phyloP scores from a whole-genome alignment of 352 stramenopile species.

The Phytophthora lateralis region DNA sequence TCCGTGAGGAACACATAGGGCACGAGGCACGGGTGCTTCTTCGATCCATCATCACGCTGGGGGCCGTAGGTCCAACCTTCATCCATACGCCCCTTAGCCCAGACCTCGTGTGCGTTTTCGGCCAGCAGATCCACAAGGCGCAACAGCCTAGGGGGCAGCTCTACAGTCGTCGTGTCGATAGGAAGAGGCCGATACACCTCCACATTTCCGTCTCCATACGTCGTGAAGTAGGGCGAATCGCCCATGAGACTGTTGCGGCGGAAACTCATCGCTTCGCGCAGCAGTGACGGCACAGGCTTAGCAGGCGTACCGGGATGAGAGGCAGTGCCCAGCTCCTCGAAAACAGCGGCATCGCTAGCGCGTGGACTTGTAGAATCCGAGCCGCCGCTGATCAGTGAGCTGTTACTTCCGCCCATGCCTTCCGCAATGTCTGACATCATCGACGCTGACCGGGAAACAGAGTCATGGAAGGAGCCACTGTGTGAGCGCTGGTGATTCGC shows the following conservation, averaged over 20 bases:
- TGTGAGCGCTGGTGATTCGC: slow-evolving; percentile 40
- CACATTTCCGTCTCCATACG: slow-evolving; percentile 61
- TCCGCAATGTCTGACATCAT: slow-evolving; percentile 61
- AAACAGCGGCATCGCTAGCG: slow-evolving; percentile 33
- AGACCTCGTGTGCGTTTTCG: slow-evolving; percentile 89
- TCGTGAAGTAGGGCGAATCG: slow-evolving; percentile 78
- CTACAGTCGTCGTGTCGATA: slow-evolving; percentile 76
- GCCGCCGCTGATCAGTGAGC: slow-evolving; percentile 31
- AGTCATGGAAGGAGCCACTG: slow-evolving; percentile 66
- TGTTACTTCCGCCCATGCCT: slow-evolving; percentile 35
- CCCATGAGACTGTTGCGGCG: slow-evolving; percentile 79
- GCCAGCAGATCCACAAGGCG: slow-evolving; percentile 82
- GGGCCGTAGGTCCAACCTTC: slow-evolving; percentile 88
- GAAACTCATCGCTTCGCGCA: slow-evolving; percentile 79
- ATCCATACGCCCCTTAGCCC: slow-evolving; percentile 87
- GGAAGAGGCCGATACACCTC: slow-evolving; percentile 77
- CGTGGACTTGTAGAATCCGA: slow-evolving; percentile 34
- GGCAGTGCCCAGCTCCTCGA: slow-evolving; percentile 33
- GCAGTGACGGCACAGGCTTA: slow-evolving; percentile 62
- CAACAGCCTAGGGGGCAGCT: slow-evolving; percentile 65
- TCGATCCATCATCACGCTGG: slow-evolving; percentile 71
- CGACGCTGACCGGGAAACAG: slow-evolving; percentile 71
- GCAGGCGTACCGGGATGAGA: slow-evolving; percentile 34
- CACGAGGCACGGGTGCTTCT: slow-evolving; percentile 87
- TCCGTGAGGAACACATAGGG: slow-evolving; percentile 91